Conservation (phyloP, 139 green algal genomes). For the Chlamydomonas incerta region DNA sequence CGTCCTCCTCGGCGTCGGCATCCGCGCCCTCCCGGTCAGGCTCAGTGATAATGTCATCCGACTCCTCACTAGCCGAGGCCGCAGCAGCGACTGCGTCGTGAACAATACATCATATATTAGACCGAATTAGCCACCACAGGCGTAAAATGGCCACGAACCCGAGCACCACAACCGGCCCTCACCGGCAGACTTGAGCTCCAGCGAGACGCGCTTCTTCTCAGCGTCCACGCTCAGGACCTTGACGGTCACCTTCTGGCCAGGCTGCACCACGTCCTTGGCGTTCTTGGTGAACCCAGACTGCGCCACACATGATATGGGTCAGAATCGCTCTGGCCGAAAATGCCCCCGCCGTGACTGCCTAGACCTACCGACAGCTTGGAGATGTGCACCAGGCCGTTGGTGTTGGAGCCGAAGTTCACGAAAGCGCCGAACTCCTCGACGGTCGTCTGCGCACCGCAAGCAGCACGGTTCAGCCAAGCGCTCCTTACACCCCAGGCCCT, state of each 20-base stretch:
- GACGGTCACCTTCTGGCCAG: slow-evolving; percentile 62
- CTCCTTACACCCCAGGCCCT: neutral
- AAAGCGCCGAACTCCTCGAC: slow-evolving; percentile 92
- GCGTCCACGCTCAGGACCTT: slow-evolving; percentile 60
- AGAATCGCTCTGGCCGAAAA: neutral
- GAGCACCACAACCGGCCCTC: neutral
- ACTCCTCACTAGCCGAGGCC: neutral
- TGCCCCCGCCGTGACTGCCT: neutral
- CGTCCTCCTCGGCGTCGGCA: slow-evolving; percentile 9
- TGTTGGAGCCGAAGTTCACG: slow-evolving; percentile 88
- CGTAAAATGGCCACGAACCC: neutral
- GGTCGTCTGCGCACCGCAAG: slow-evolving; percentile 52
- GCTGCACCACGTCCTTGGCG: slow-evolving; percentile 58
- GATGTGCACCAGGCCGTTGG: slow-evolving; percentile 96
- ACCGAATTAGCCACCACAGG: too few species aligned
- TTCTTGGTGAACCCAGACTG: slow-evolving; percentile 67
- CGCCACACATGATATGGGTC: neutral
- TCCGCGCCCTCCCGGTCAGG: neutral
- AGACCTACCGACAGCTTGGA: slow-evolving; percentile 80
- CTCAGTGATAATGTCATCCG: neutral
- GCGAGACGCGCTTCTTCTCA: slow-evolving; percentile 59
- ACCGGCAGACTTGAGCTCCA: slow-evolving; percentile 61
- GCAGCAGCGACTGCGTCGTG: neutral
- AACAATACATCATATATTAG: neutral
- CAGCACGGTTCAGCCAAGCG: neutral